Conservation (phyloP, 2,329 filamentous ascomycete species). For the Neonectria hederae region DNA sequence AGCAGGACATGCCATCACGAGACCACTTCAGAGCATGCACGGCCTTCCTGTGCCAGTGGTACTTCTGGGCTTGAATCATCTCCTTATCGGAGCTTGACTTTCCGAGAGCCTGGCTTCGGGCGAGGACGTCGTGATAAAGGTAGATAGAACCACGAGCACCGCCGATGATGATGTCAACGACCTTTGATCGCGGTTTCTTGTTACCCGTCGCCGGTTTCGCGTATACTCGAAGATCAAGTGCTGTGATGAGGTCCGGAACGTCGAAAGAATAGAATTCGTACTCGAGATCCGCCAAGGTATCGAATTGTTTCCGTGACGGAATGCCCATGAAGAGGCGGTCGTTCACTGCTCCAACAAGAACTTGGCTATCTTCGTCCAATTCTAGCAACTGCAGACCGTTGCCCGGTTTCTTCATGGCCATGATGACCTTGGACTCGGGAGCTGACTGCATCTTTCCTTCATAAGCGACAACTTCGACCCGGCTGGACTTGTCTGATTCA, state of each 20-base stretch:
- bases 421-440: slow-evolving; percentile 47
- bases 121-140: slow-evolving; percentile 80
- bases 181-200: slow-evolving; percentile 41
- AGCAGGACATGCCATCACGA: slow-evolving; percentile 73
- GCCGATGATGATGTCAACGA: slow-evolving; percentile 81
- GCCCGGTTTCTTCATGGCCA: slow-evolving; percentile 49
- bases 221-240: slow-evolving; percentile 68
- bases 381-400: slow-evolving; percentile 55
- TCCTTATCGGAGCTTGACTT: slow-evolving; percentile 54
- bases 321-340: slow-evolving; percentile 50
- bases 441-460: slow-evolving; percentile 45
- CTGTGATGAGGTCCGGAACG: slow-evolving; percentile 70
- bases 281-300: slow-evolving; percentile 43
- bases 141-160: slow-evolving; percentile 80
- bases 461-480: slow-evolving; percentile 58
- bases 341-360: slow-evolving; percentile 58
- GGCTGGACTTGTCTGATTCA: slow-evolving; percentile 51
- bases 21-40: slow-evolving; percentile 93
- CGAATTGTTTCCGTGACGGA: slow-evolving; percentile 34
- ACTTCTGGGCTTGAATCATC: slow-evolving; percentile 68
- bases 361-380: slow-evolving; percentile 62
- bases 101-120: slow-evolving; percentile 60
- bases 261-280: slow-evolving; percentile 69
- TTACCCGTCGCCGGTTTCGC: slow-evolving; percentile 27
- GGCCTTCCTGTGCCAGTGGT: slow-evolving; percentile 91